Base-by-base conservation (phyloP, 257 asterid species). In the Perilla frutescens region DNA sequence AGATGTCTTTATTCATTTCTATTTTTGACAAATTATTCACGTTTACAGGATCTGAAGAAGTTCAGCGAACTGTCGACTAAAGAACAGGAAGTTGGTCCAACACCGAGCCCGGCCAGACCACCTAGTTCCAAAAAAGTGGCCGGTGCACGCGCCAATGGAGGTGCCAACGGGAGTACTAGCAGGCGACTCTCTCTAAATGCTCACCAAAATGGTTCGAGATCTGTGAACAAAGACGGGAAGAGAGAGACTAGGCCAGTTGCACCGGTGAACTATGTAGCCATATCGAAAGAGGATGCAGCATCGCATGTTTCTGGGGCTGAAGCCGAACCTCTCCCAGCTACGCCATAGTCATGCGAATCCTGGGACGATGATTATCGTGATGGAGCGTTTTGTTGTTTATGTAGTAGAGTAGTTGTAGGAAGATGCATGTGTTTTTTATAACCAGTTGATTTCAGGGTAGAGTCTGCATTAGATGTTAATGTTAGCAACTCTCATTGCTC, bases 81-180 rank as follows among this genome's bases (percentile, higher is more conserved):
- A 84, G 97, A 90, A 55, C 91, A 84, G 69, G 96, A 90, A 47
- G 69, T 87, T 39, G 90, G 96, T 45, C 67, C 97, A 43, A 88
- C 97, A 10, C 98, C 97, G 5, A 94, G 97, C 80, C 99, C 99
- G 20, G 91, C 90, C 67, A 83, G 93, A 76, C 96, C 71, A 50
- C 81, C 79, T 12, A 83, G 89, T 68, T 69, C 91, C 0, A 95
- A 90, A 88, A 95, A 92, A 76, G 92, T 76, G 45, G 86, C 68
- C 4, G 96, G 91, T 11, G 84, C 92, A 63, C 92, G 90, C 34
- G 78, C 89, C 85, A 91, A 91, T 40, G 97, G 96, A 37, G 82
- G 87, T 68, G 84, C 88, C 48, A 89, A 86, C 72, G 96, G 96
- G 34, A 75, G 74, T n/a, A 59, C 87, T 3, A 81, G 73, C 86